Percentiles rank a stretch among this genome's conserved stretches.
These are phyloP conservation scores for cucumber (Cucumis sativus) DNA, from an alignment of 306 rosid genomes.

Conservation along the genomic window Cucumber_9930_V3 NC_026659.2:26576501-26577000, in stretches of 20 bases:
- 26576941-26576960: conserved; percentile 36
- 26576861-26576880: conserved; percentile 10
- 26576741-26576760: conserved; percentile 10
- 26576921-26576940: conserved; percentile 38
- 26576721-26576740: conserved; percentile 32
- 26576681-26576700: conserved; percentile 30
- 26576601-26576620: conserved; percentile 59
- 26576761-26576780: conserved; percentile 7
- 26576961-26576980: conserved; percentile 67
- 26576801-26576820: background rate
- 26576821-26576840: background rate
- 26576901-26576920: conserved; percentile 26
- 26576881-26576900: conserved; percentile 36
- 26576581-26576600: conserved; percentile 67
- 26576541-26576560: conserved; percentile 59
- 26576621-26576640: conserved; percentile 38
- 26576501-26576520: conserved; percentile 44
- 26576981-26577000: conserved; percentile 93
- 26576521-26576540: conserved; percentile 43
- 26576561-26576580: conserved; percentile 84
- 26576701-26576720: conserved; percentile 46
- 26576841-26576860: background rate
- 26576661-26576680: conserved; percentile 62
- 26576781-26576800: background rate
- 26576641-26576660: conserved; percentile 52